Evolutionary conservation across 2,329 filamentous ascomycete genomes (phyloP).

Genomic region (Apiospora koreana): DNA sequence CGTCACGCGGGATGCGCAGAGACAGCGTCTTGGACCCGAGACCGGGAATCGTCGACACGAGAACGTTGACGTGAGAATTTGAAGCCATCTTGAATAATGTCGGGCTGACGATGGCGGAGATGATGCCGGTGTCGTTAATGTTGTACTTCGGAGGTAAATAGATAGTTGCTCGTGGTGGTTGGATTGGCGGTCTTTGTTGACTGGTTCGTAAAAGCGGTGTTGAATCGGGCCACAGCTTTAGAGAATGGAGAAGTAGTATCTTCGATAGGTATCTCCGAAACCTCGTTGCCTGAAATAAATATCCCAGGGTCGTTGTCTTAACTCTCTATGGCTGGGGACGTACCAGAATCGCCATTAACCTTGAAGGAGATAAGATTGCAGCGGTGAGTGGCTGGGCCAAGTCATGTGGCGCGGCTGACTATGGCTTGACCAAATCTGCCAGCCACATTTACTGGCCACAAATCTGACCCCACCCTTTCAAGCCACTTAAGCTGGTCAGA

Average conservation of each 20-base stretch:
- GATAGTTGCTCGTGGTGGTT: background rate
- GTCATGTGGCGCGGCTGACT: background rate
- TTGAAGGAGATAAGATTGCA: slow-evolving; percentile 2
- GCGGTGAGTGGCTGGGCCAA: background rate
- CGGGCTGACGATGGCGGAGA: background rate
- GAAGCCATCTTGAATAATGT: slow-evolving; percentile 49
- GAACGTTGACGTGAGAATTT: slow-evolving; percentile 67
- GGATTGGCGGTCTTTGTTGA: background rate
- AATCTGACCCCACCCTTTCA: background rate
- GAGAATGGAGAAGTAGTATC: too few relatives aligned
- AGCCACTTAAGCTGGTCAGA: background rate
- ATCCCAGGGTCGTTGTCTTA: background rate
- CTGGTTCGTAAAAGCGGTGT: background rate
- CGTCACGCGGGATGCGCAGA: slow-evolving; percentile 67
- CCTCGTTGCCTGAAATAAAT: background rate
- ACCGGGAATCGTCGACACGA: slow-evolving; percentile 83
- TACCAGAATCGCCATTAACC: slow-evolving; percentile 16
- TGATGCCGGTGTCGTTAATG: background rate
- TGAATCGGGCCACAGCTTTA: background rate
- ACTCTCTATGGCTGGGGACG: background rate
- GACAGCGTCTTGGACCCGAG: slow-evolving; percentile 80
- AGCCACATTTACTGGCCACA: slow-evolving; percentile 3
- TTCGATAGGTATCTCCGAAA: background rate
- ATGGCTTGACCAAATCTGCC: too few relatives aligned
- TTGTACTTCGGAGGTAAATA: background rate